These are phyloP conservation scores for Cenchrus fungigraminus DNA, from an alignment of 176 grass and related monocot genomes.

Conservation along the genomic window DNA sequence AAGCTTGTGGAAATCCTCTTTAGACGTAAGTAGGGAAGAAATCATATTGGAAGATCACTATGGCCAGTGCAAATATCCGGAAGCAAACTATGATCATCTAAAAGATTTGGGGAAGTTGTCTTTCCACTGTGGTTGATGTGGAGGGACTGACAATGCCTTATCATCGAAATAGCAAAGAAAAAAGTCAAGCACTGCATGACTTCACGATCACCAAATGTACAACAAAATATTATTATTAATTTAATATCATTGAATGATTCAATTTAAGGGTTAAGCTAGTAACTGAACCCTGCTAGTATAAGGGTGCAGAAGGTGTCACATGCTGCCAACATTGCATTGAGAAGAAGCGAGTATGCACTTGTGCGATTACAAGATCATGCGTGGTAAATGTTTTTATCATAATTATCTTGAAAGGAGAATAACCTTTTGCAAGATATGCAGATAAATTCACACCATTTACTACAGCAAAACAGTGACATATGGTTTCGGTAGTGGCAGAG, in stretches of 20 bases:
- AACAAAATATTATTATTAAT: background rate
- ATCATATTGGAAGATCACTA: background rate
- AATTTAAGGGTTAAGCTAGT: constrained; percentile 43
- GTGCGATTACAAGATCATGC: background rate
- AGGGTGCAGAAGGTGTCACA: constrained; percentile 42
- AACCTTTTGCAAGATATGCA: background rate
- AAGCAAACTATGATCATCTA: constrained; percentile 8
- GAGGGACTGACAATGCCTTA: background rate
- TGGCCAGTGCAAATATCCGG: background rate
- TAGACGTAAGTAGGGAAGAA: background rate
- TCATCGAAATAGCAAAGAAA: constrained; percentile 1
- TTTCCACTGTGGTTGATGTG: background rate
- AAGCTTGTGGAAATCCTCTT: constrained; percentile 2
- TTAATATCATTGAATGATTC: background rate
- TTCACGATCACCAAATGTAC: background rate
- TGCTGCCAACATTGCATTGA: constrained; percentile 59
- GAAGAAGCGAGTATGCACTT: constrained; percentile 51
- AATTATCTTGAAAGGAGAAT: background rate
- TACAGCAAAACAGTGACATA: background rate
- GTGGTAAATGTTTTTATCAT: background rate
- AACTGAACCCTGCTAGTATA: constrained; percentile 41
- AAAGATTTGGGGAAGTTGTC: background rate
- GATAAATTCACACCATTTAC: background rate
- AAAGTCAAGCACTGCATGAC: background rate
- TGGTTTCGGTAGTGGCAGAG: no score